A percentile compares a stretch with the other conserved stretches of the same genome.
Evolutionary conservation across 257 asterid species (phyloP).

Genomic region (Solanum tarapatanum): DNA sequence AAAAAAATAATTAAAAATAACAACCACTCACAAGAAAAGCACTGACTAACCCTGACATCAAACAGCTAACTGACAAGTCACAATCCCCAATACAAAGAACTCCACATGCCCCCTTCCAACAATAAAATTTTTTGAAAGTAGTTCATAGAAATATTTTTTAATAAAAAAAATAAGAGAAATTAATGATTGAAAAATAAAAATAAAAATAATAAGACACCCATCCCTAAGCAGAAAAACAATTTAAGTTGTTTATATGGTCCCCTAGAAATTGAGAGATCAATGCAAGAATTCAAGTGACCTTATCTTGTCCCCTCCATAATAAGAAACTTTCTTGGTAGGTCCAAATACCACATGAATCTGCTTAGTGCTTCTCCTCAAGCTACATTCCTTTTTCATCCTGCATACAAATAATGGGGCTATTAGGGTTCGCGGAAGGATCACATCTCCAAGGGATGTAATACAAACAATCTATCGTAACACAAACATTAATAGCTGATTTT

Average conservation of each 20-base stretch:
- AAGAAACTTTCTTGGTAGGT: slow-evolving; percentile 8
- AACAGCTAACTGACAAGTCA: slow-evolving; percentile 6
- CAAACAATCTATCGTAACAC: fast-evolving
- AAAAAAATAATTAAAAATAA: not conserved
- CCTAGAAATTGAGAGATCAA: slow-evolving; percentile 6
- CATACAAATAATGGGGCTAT: not conserved
- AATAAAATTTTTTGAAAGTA: not conserved
- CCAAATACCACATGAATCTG: slow-evolving; percentile 3
- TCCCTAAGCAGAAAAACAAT: slow-evolving; percentile 1
- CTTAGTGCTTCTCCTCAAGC: not conserved
- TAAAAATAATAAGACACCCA: not conserved
- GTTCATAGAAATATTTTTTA: not conserved
- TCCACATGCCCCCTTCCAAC: not conserved
- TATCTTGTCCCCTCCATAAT: slow-evolving; percentile 22
- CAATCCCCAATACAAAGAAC: not conserved
- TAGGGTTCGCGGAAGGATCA: not conserved
- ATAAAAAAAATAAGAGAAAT: not conserved
- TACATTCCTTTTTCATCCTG: not conserved
- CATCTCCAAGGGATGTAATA: fast-evolving
- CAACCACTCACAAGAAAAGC: not conserved
- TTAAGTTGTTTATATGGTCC: not conserved
- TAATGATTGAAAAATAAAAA: slow-evolving; percentile 5
- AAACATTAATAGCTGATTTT: not conserved
- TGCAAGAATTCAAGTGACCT: slow-evolving; percentile 21
- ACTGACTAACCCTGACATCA: not conserved